These are phyloP conservation scores for Diaporthe vexans DNA, from an alignment of 2,329 filamentous ascomycete species.

Conservation along the genomic window DNA sequence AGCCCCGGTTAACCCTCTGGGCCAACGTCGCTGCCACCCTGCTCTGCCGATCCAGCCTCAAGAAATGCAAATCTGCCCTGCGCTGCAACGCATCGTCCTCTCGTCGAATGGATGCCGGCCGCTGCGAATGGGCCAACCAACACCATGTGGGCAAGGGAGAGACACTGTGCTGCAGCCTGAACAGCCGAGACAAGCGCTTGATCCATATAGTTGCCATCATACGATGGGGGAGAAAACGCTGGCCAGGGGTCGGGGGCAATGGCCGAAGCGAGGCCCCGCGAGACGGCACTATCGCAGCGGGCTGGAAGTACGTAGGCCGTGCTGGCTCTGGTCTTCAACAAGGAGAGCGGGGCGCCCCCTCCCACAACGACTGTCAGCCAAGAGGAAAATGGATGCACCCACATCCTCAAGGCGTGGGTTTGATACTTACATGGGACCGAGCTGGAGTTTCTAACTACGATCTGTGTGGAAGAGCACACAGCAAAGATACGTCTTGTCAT, in stretches of 20 bases:
- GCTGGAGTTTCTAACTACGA: too few species aligned
- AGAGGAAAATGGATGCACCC: too few species aligned
- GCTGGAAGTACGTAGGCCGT: background rate
- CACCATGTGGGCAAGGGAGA: too few species aligned
- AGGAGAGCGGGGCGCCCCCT: too few species aligned
- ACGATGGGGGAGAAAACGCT: background rate
- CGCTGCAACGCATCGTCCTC: background rate
- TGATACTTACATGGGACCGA: too few species aligned
- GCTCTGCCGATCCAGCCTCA: slow-evolving; percentile 9
- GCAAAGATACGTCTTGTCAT: background rate
- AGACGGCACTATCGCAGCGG: background rate
- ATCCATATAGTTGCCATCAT: background rate
- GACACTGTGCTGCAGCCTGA: background rate
- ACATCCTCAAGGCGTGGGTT: too few species aligned
- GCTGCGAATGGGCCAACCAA: too few species aligned
- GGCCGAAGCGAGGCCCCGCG: background rate
- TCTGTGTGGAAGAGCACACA: too few species aligned
- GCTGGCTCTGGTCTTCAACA: background rate
- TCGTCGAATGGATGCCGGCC: background rate
- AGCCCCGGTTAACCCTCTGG: background rate
- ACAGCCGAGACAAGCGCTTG: background rate
- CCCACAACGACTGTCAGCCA: too few species aligned
- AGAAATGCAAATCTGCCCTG: background rate
- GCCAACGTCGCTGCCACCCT: background rate
- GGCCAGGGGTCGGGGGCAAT: background rate